Conservation (phyloP, 257 asterid genomes). For the Solanum medicagineum region DNA sequence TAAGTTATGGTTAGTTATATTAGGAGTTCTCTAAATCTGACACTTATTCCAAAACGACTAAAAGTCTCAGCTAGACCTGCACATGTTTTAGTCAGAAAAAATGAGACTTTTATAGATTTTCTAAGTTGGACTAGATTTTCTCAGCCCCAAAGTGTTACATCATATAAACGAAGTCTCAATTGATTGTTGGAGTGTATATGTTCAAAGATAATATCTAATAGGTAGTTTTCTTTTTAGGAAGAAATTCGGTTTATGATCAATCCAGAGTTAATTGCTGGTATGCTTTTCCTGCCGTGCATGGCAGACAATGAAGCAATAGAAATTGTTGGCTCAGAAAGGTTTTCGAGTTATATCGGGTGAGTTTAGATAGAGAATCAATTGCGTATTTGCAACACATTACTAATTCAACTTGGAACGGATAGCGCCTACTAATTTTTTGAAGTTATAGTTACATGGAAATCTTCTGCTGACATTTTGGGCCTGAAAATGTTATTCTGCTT, state of each 20-base stretch:
- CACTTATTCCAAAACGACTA: neutral
- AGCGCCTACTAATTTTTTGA: neutral
- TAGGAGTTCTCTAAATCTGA: no score
- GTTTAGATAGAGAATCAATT: neutral
- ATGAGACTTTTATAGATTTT: neutral
- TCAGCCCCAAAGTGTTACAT: neutral
- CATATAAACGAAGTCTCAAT: neutral
- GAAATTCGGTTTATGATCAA: conserved; percentile 96
- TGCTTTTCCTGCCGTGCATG: conserved; percentile 73
- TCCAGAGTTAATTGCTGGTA: conserved; percentile 65
- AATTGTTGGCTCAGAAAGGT: conserved; percentile 77
- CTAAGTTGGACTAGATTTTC: neutral
- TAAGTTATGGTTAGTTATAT: no score
- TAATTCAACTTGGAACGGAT: neutral
- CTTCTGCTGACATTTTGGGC: neutral
- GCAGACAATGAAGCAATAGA: conserved; percentile 78
- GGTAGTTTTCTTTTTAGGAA: conserved; percentile 24
- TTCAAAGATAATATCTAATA: neutral
- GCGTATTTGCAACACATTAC: neutral
- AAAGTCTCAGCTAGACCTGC: neutral
- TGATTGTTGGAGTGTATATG: neutral
- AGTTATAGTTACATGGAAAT: neutral
- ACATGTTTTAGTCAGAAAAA: accelerated
- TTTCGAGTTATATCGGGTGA: conserved; percentile 67
- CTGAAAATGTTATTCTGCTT: neutral